Evolutionary conservation across 257 asterid species (phyloP), one percentile per base, ranked within the genome.

Genomic region (Solanum rostratum): DNA sequence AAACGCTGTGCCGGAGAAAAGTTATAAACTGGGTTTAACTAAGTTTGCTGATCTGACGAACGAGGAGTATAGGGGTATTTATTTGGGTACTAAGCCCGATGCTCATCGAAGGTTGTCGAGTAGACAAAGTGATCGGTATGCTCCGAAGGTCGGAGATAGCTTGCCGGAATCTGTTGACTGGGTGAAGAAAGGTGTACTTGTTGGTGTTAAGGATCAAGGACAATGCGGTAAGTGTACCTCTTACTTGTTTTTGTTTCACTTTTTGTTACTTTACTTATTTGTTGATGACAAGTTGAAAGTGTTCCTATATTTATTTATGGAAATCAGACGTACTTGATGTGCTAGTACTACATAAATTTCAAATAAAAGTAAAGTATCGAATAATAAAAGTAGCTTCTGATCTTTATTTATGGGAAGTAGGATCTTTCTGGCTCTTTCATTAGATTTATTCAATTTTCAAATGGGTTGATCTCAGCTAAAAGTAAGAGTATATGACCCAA

Each of bases 131-230:
- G 86, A 87, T 65, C 88, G 94, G 41, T 92, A 91, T 41, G 76
- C 29, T 57, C 92, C 92, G 0, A 88, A 83, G 53, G 84, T 81
- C 27, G 94, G 92, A 19, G 95, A 89, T 20, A 84, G 85, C 66
- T 81, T 95, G 92, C 97, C 98, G 86, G 97, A 91, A 1, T 92
- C 97, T n/a, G 27, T 95, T 82, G 98, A 95, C 87, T 95, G 98
- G 98, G 92, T 97, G 82, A 79, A 84, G 63, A 89, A 91, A 85
- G 97, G 97, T 41, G 97, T 97, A 11, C 97, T 95, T 15, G 88
- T 69, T 66, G 87, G 88, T 39, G 86, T 95, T 86, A 95, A 95
- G 81, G 92, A 95, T 88, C 98, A 95, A 85, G 97, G 97, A 83
- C 86, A 91, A 87, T 95, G 98, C 37, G 98, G 98, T 95, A 89